Percentiles rank a stretch among this genome's conserved stretches.
These are phyloP conservation scores for Diaporthe velutina DNA, from an alignment of 2,329 filamentous ascomycete species.

Conservation along the genomic window DNA sequence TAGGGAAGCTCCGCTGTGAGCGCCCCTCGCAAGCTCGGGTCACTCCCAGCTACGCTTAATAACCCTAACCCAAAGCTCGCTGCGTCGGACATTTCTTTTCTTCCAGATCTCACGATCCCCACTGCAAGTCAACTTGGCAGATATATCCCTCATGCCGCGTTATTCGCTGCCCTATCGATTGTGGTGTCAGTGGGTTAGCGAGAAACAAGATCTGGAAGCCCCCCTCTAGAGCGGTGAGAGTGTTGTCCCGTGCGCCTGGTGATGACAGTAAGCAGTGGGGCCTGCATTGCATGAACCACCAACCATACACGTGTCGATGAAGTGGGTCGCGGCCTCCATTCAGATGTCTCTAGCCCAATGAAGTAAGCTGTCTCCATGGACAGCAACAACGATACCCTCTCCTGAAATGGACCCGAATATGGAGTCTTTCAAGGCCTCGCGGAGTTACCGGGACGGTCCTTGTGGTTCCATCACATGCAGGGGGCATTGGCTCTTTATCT, in stretches of 20 bases:
- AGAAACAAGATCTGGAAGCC: not conserved
- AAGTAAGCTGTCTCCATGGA: slow-evolving; percentile 5
- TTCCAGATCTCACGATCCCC: slow-evolving; percentile 13
- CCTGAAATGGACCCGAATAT: not conserved
- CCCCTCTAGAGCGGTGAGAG: slow-evolving; percentile 24
- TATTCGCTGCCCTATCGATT: slow-evolving; percentile 19
- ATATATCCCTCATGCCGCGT: slow-evolving; percentile 5
- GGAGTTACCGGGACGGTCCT: slow-evolving; percentile 26
- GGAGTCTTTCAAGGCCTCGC: slow-evolving; percentile 9
- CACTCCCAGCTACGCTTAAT: too few relatives aligned
- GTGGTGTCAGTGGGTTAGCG: not conserved
- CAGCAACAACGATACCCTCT: slow-evolving; percentile 6
- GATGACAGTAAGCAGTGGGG: slow-evolving; percentile 27
- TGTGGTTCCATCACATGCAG: slow-evolving; percentile 29
- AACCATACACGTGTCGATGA: slow-evolving; percentile 34
- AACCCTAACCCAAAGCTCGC: slow-evolving; percentile 12
- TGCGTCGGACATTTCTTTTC: not conserved
- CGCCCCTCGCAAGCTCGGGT: too few relatives aligned
- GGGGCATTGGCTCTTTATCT: slow-evolving; percentile 25
- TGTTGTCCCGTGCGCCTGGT: not conserved
- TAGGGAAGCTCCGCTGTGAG: too few relatives aligned
- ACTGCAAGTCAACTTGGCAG: not conserved
- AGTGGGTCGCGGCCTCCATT: slow-evolving; percentile 26
- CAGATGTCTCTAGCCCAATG: slow-evolving; percentile 20
- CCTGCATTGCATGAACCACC: slow-evolving; percentile 22